Conservation (phyloP, 169 alveolate genomes). For the Plasmodium inui region DNA sequence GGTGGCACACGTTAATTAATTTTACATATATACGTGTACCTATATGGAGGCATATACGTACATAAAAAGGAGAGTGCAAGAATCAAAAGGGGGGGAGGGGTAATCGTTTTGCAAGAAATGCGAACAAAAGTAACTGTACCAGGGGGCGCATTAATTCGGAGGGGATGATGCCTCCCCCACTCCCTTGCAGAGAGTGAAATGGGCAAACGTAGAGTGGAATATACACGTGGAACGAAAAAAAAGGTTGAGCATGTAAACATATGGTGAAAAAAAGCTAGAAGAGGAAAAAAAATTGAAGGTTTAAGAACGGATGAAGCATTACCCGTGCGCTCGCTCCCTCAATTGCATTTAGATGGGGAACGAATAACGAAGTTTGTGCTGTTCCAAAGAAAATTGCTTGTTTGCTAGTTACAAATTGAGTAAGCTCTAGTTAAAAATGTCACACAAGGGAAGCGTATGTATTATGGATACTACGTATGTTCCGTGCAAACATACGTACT, state of each 20-base stretch:
- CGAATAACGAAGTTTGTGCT: neutral
- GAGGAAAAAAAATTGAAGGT: neutral
- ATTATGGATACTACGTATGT: neutral
- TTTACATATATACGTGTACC: neutral
- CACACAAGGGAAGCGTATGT: neutral
- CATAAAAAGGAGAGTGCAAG: neutral
- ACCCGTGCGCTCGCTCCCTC: neutral
- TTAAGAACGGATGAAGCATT: neutral
- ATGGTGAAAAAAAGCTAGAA: constrained; percentile 4
- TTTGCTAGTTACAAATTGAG: neutral
- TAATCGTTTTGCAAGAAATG: neutral
- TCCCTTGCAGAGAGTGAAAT: neutral
- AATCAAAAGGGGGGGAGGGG: neutral
- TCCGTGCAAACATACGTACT: neutral
- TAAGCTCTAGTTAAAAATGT: neutral
- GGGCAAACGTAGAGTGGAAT: neutral
- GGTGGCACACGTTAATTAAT: neutral
- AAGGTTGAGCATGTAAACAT: neutral
- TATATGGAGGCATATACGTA: neutral
- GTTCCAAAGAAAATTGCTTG: neutral
- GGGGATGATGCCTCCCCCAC: neutral
- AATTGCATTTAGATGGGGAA: constrained; percentile 3
- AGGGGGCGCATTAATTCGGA: neutral
- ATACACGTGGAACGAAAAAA: neutral
- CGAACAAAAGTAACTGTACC: neutral